Base-by-base conservation (phyloP, 2,329 filamentous ascomycete species). In the Beauveria varroae region DNA sequence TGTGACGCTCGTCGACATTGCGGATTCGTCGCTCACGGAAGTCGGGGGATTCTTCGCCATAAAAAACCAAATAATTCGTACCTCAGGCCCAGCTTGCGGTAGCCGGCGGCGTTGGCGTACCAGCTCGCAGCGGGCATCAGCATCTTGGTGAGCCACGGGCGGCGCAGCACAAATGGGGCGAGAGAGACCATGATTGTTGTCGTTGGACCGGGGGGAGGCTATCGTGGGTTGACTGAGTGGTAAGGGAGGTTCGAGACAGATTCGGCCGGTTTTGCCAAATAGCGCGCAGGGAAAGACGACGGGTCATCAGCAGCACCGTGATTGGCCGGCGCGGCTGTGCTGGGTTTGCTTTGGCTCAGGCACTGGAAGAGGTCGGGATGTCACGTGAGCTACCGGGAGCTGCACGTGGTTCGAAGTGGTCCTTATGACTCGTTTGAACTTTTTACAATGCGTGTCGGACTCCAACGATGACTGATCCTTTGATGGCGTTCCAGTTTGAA, bases 81-180 rank as follows among this genome's bases (percentile, higher is more conserved):
- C 92, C 83, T 90, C 78, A 97, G 83, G 72, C 93, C 93, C 72
- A 97, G 83, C 85, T 93, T 86, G 79, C 92, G 89, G 85, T 97
- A 96, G 74, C 93, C 93, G 70, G 93, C 84, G 70, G 91, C 89
- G 74, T 93, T 88, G 78, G 80, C 79, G 81, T 98, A 98, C 91
- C 91, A 96, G 72, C 86, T 84, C 77, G 93, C 85, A 67, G 96
- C 74, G 67, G 95, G 95, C 81, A 81, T 85, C 76, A 98, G 79
- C 79, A 89, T 64, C 66, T 73, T 87, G 77, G 81, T 80, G 73
- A 98, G 86, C 90, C 90, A 96, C 68, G 93, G 93, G 72, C 92
- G 87, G 82, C 89, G 89, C 74, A 86, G 74, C 73, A 97, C 85
- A 74, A 86, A 93, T 69, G 85, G 89, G 71, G 89, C 85, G 77